Evolutionary conservation across 768 basidiomycete species (phyloP).

Genomic region (Boletus subparvulus): DNA sequence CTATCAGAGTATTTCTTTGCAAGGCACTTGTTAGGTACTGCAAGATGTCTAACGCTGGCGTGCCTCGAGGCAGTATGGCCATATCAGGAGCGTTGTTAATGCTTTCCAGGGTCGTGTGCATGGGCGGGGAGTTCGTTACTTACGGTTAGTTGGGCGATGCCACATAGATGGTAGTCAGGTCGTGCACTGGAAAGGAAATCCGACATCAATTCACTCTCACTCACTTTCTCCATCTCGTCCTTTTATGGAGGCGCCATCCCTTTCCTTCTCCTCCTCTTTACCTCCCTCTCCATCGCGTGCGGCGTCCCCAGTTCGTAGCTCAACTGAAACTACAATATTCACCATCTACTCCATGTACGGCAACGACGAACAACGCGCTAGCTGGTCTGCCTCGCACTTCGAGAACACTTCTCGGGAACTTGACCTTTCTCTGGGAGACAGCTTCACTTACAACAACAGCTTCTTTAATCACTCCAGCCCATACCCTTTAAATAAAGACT

Average conservation of each 20-base stretch:
- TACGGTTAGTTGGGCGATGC: not conserved
- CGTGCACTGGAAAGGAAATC: not conserved
- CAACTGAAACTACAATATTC: constrained; percentile 74
- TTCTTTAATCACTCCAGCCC: constrained; percentile 30
- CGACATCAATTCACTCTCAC: not conserved
- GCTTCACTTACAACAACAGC: constrained; percentile 31
- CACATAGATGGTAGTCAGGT: not conserved
- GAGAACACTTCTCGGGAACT: constrained; percentile 40
- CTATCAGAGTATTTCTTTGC: too few relatives aligned
- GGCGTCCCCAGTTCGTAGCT: constrained; percentile 41
- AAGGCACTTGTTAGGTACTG: too few relatives aligned
- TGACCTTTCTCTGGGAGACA: constrained; percentile 34
- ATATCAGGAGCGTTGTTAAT: too few relatives aligned
- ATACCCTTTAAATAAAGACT: constrained; percentile 23
- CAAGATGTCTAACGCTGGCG: too few relatives aligned
- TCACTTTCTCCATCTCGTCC: constrained; percentile 4
- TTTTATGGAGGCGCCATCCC: constrained; percentile 42
- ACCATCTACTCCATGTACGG: constrained; percentile 89
- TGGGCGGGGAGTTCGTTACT: too few relatives aligned
- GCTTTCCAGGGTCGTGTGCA: not conserved
- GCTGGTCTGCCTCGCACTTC: constrained; percentile 46
- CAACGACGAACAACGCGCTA: constrained; percentile 48
- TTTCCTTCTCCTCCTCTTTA: constrained; percentile 34
- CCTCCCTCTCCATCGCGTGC: constrained; percentile 30
- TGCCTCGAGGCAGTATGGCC: too few relatives aligned